Evolutionary conservation across 371 early-diverging fungal genomes (phyloP).

Genomic region (Actinomortierella wolfii): DNA sequence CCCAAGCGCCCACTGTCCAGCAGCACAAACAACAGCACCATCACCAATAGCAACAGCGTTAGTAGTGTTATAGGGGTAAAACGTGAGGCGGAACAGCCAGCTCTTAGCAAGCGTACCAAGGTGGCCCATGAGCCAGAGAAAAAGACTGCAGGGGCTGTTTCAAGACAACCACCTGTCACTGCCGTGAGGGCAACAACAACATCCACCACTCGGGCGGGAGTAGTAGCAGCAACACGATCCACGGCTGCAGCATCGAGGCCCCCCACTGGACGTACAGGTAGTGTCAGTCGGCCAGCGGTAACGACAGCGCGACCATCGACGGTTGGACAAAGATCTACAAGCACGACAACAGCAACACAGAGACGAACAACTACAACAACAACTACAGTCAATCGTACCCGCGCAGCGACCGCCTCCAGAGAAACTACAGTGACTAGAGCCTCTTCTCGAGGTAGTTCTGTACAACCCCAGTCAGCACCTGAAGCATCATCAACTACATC

Average conservation of each 20-base stretch:
- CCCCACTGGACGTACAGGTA: neutral
- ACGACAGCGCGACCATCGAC: neutral
- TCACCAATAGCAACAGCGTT: neutral
- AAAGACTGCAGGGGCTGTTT: neutral
- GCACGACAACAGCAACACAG: neutral
- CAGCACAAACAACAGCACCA: neutral
- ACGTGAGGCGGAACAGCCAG: slow-evolving; percentile 25
- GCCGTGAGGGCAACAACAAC: neutral
- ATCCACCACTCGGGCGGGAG: neutral
- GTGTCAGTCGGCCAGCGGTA: neutral
- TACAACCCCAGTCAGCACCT: slow-evolving; percentile 12
- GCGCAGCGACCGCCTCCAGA: slow-evolving; percentile 4
- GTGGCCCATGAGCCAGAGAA: slow-evolving; percentile 1
- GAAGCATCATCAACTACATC: slow-evolving; percentile 13
- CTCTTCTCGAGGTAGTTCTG: neutral
- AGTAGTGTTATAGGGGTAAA: slow-evolving; percentile 9
- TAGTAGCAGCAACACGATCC: neutral
- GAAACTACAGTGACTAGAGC: slow-evolving; percentile 5
- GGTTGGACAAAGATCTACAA: neutral
- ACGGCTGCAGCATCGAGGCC: neutral
- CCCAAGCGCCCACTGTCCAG: slow-evolving; percentile 3
- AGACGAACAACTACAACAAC: slow-evolving; percentile 1
- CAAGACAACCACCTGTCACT: neutral
- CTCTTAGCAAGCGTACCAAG: slow-evolving; percentile 12
- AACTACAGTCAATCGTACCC: neutral